A percentile compares a stretch with the other conserved stretches of the same genome.
phyloP scores from a whole-genome alignment of 495 filamentous ascomycete species.

The Aspergillus incahuasiensis region DNA sequence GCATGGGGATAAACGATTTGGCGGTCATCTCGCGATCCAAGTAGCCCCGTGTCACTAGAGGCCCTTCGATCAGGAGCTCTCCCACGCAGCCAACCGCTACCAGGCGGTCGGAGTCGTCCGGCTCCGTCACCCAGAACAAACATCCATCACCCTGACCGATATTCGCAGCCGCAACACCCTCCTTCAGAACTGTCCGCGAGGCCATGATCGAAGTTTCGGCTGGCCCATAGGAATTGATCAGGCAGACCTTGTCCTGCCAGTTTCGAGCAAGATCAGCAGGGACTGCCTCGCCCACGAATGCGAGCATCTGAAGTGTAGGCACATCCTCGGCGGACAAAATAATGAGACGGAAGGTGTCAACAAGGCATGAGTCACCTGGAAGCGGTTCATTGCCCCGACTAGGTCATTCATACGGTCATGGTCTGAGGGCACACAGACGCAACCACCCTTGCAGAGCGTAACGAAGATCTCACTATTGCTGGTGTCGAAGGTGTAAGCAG shows the following conservation, averaged over 20 bases:
- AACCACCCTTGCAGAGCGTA: conserved; percentile 38
- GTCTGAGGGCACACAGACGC: conserved; percentile 36
- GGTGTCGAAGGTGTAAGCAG: conserved; percentile 56
- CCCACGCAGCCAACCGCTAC: conserved; percentile 40
- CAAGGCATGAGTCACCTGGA: conserved; percentile 20
- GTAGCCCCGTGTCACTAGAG: conserved; percentile 38
- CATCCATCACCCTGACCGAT: not conserved
- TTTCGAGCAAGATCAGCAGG: conserved; percentile 7
- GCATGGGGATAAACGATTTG: conserved; percentile 30
- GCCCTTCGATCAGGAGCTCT: conserved; percentile 45
- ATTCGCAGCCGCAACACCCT: not conserved
- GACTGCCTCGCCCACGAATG: conserved; percentile 22
- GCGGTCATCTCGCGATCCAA: conserved; percentile 31
- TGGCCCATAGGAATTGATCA: conserved; percentile 11
- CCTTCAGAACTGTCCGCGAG: not conserved
- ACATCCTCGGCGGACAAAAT: conserved; percentile 20
- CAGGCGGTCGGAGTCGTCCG: conserved; percentile 23
- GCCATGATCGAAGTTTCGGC: conserved; percentile 1
- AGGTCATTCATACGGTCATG: conserved; percentile 25
- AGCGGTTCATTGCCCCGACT: conserved; percentile 16
- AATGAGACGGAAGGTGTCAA: conserved; percentile 25
- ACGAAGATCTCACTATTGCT: conserved; percentile 52
- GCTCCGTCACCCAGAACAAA: not conserved
- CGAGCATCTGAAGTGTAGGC: conserved; percentile 19
- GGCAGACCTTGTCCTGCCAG: conserved; percentile 13